These are phyloP conservation scores for Smittium culicis DNA, from an alignment of 371 early-diverging fungal genomes.

Conservation along the genomic window DNA sequence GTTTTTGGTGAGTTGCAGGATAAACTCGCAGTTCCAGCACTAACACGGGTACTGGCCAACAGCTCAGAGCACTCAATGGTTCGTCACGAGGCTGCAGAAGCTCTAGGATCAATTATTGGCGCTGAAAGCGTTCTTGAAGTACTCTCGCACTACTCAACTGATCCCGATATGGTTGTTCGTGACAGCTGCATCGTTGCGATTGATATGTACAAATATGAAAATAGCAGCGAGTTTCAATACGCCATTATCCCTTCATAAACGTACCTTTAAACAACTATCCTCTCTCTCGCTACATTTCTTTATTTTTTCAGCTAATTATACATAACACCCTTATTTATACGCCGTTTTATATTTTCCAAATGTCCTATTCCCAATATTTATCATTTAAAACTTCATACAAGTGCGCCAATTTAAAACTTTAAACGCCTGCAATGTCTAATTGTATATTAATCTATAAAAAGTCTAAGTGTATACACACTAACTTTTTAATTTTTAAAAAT, in stretches of 20 bases:
- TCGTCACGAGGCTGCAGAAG: slow-evolving; percentile 99
- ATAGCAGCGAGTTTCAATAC: slow-evolving; percentile 40
- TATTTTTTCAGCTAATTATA: too few relatives aligned
- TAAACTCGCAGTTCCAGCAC: slow-evolving; percentile 70
- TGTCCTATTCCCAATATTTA: too few relatives aligned
- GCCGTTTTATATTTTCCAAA: too few relatives aligned
- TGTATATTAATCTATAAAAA: too few relatives aligned
- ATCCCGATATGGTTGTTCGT: slow-evolving; percentile 77
- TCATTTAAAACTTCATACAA: too few relatives aligned
- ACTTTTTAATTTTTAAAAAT: too few relatives aligned
- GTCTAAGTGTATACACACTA: too few relatives aligned
- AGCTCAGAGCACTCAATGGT: slow-evolving; percentile 86
- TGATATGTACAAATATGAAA: slow-evolving; percentile 94
- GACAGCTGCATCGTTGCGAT: slow-evolving; percentile 94
- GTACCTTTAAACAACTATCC: too few relatives aligned
- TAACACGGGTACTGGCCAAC: slow-evolving; percentile 62
- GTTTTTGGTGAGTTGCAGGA: slow-evolving; percentile 98
- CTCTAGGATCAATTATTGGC: slow-evolving; percentile 96
- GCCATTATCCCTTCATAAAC: slow-evolving; percentile 15
- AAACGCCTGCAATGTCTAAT: too few relatives aligned
- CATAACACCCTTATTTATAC: too few relatives aligned
- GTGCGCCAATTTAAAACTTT: too few relatives aligned
- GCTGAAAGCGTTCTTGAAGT: slow-evolving; percentile 61
- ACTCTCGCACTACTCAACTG: slow-evolving; percentile 55
- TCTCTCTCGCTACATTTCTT: too few relatives aligned